Evolutionary conservation across 140 eudicot species (phyloP).

Genomic region (Oenanthe javanica): DNA sequence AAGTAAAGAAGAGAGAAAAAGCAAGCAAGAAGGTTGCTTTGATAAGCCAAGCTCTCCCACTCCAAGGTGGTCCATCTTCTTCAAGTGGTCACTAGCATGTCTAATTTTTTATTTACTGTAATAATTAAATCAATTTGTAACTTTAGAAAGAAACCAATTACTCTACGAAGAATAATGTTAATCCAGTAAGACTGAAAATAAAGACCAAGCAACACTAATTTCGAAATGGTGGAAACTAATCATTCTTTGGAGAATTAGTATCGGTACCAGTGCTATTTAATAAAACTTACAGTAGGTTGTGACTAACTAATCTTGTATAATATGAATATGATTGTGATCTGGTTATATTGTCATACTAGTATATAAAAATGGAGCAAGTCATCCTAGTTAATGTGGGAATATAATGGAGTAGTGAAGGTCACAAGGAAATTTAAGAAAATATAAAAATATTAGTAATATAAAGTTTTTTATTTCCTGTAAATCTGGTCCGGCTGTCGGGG

Average conservation of each 20-base stretch:
- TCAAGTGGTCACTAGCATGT: conserved; percentile 12
- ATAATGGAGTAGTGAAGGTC: conserved; percentile 26
- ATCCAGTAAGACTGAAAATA: neutral
- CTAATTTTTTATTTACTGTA: too few relatives aligned
- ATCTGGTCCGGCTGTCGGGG: conserved; percentile 33
- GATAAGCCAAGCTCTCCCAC: conserved; percentile 15
- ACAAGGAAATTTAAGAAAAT: conserved; percentile 16
- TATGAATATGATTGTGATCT: conserved; percentile 8
- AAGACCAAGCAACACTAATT: conserved; percentile 3
- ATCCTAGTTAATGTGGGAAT: conserved; percentile 15
- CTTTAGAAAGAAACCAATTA: neutral
- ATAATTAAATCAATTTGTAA: neutral
- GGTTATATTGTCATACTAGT: neutral
- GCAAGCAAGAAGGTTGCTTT: neutral
- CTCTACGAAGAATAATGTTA: neutral
- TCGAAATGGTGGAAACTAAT: conserved; percentile 1
- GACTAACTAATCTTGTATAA: neutral
- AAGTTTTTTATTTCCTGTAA: conserved; percentile 9
- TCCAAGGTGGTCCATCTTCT: conserved; percentile 17
- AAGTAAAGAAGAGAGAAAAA: neutral
- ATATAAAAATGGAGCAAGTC: neutral
- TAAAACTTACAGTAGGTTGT: neutral
- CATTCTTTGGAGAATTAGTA: conserved; percentile 1
- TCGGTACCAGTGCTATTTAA: neutral
- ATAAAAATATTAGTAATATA: neutral